Evolutionary conservation across 1,139 yeast species (phyloP).

Genomic region (Candida gigantensis): DNA sequence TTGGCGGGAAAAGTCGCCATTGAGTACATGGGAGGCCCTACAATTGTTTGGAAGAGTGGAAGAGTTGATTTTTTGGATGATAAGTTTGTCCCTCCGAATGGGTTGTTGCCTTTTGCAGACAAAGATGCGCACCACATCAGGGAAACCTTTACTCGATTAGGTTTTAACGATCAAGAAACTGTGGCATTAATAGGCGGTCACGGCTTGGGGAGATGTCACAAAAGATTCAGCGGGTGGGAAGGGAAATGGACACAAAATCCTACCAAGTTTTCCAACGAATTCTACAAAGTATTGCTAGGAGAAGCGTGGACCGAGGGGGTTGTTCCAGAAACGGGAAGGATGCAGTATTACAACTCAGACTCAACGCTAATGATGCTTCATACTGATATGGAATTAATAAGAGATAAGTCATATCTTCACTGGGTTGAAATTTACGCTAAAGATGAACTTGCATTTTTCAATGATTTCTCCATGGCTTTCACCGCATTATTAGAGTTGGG

Average conservation of each 20-base stretch:
- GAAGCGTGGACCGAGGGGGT: constrained; percentile 32
- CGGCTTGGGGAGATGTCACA: constrained; percentile 65
- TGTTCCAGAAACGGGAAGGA: constrained; percentile 43
- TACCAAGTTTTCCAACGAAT: constrained; percentile 36
- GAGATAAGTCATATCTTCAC: constrained; percentile 47
- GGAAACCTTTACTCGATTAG: constrained; percentile 56
- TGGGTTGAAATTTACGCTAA: constrained; percentile 58
- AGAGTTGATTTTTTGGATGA: constrained; percentile 57
- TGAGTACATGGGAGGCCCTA: constrained; percentile 61
- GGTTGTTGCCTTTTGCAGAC: constrained; percentile 61
- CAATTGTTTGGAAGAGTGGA: constrained; percentile 59
- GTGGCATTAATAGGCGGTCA: constrained; percentile 69
- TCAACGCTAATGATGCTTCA: constrained; percentile 64
- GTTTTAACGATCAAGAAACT: constrained; percentile 62
- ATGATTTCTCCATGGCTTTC: constrained; percentile 56
- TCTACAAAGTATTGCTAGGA: constrained; percentile 30
- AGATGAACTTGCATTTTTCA: constrained; percentile 51
- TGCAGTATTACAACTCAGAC: constrained; percentile 39
- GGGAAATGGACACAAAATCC: constrained; percentile 46
- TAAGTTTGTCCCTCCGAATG: constrained; percentile 58
- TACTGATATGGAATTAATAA: constrained; percentile 57
- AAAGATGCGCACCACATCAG: constrained; percentile 55
- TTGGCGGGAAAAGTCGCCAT: constrained; percentile 63
- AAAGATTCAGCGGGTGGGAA: constrained; percentile 46
- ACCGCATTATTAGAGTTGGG: constrained; percentile 62